These are phyloP conservation scores for Eucalyptus polybractea DNA, from an alignment of 345 rosid species.

Conservation along the genomic window DNA sequence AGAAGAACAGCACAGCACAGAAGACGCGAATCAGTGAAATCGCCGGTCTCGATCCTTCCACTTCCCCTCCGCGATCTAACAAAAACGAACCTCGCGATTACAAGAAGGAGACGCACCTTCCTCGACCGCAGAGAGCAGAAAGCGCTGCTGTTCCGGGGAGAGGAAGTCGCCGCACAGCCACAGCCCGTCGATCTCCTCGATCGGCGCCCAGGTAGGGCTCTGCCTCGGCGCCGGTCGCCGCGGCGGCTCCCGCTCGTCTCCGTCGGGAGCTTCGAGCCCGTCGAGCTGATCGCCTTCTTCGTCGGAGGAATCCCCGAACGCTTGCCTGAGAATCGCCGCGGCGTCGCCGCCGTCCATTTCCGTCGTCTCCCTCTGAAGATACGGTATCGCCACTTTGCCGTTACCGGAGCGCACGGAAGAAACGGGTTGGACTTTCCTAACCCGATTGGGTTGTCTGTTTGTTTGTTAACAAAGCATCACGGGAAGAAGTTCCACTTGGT, in stretches of 20 bases:
- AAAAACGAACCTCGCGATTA: background rate
- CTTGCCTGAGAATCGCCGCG: conserved; percentile 11
- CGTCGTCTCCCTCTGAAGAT: background rate
- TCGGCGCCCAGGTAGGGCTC: conserved; percentile 33
- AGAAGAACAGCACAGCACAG: background rate
- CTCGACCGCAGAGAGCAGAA: conserved; percentile 41
- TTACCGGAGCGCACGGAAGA: background rate
- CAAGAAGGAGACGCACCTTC: conserved; percentile 20
- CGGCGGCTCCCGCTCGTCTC: background rate
- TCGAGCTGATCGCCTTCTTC: conserved; percentile 13
- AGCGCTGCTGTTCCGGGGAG: conserved; percentile 36
- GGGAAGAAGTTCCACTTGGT: background rate
- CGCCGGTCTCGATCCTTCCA: background rate
- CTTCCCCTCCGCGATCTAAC: background rate
- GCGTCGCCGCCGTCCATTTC: background rate
- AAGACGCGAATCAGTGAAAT: background rate
- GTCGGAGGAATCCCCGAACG: conserved; percentile 73
- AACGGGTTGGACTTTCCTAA: background rate
- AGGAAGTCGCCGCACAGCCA: conserved; percentile 67
- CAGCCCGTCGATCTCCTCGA: conserved; percentile 43
- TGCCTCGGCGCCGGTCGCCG: background rate
- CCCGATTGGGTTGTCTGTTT: background rate
- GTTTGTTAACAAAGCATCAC: background rate
- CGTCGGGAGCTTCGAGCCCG: background rate
- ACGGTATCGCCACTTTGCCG: background rate